phyloP scores from a whole-genome alignment of 257 asterid species.

The Cordia subcordata region DNA sequence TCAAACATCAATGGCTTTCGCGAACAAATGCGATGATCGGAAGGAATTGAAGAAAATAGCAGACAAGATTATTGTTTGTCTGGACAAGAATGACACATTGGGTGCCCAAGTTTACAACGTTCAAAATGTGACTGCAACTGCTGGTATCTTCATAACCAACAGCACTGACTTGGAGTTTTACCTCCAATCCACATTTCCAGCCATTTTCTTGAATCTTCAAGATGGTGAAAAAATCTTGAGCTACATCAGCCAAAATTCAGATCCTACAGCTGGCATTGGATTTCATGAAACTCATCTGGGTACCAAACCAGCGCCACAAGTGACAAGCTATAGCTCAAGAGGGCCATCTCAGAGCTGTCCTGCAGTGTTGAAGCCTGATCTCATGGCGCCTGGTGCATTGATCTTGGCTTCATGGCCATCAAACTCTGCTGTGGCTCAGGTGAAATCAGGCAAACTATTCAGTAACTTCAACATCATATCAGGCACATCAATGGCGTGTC shows the following conservation, averaged over 20 bases:
- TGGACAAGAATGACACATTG: conserved; percentile 34
- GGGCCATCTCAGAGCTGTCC: conserved; percentile 81
- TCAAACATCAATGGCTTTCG: conserved; percentile 22
- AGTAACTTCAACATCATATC: conserved; percentile 55
- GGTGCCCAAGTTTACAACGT: conserved; percentile 32
- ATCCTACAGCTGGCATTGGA: conserved; percentile 38
- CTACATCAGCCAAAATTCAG: conserved; percentile 27
- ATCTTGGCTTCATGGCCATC: conserved; percentile 66
- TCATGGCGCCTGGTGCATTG: conserved; percentile 61
- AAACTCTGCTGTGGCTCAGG: conserved; percentile 12
- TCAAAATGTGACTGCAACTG: conserved; percentile 17
- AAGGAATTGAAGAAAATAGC: conserved; percentile 19
- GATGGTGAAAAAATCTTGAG: conserved; percentile 39
- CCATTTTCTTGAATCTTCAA: conserved; percentile 33
- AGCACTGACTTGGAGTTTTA: conserved; percentile 30
- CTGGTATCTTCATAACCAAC: conserved; percentile 51
- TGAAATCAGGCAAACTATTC: conserved; percentile 31
- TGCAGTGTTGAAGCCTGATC: conserved; percentile 54
- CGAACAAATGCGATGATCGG: conserved; percentile 22
- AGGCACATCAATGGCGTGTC: conserved; percentile 82
- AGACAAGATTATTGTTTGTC: conserved; percentile 40
- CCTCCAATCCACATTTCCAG: conserved; percentile 36
- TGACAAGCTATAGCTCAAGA: conserved; percentile 66
- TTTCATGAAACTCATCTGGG: conserved; percentile 43
- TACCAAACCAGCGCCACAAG: conserved; percentile 49